Evolutionary conservation across 306 rosid genomes (phyloP).

Genomic region (Cucumis sativus): Cucumber_9930_V3 NC_026658.2:4462001-4462500

Average conservation of each 20-base stretch:
- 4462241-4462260: not conserved
- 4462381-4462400: not conserved
- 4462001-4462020: not conserved
- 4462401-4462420: not conserved
- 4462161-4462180: not conserved
- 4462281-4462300: not conserved
- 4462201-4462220: not conserved
- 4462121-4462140: not conserved
- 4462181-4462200: not conserved
- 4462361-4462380: not conserved
- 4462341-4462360: not conserved
- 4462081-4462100: not conserved
- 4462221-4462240: not conserved
- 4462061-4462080: not conserved
- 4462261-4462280: not conserved
- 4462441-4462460: conserved; percentile 48
- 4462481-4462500: conserved; percentile 90
- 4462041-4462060: not conserved
- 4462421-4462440: not conserved
- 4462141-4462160: not conserved
- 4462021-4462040: not conserved
- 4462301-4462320: too few species aligned
- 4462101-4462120: not conserved
- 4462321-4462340: not conserved
- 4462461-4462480: conserved; percentile 57